Evolutionary conservation across 805 yeast genomes (phyloP), one percentile per base, ranked within the genome.

Genomic region (Nakazawaea sp.): DNA sequence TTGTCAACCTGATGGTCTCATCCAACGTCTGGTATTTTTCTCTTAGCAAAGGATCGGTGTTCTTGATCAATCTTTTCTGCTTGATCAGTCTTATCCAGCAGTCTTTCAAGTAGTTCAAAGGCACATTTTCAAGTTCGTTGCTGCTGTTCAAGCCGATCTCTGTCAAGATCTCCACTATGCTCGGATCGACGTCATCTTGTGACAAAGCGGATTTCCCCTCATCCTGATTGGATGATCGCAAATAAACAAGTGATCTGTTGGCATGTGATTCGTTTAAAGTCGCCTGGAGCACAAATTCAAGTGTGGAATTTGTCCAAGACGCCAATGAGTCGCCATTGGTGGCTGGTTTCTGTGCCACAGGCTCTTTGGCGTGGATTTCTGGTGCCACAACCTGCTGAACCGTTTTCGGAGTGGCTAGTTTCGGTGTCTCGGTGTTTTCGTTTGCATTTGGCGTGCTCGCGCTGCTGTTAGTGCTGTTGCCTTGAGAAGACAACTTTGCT

Each of bases 111-210:
- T 72, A 79, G 18, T 58, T 61, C 29, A 76, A 58, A 0, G 81
- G 69, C 4, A 52, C 46, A 10, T 43, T 34, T 12, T 33, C 33
- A 25, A 32, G 19, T 8, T 21, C 36, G 30, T 35, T 41, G 2
- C 33, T 18, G 10, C 64, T 50, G 2, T 51, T 43, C 12, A 66
- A 60, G 1, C 84, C 85, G 25, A 55, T 47, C 40, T 77, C 83
- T 2, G 79, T 66, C 31, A 79, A 55, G 16, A 72, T 51, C 42
- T 78, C 82, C 53, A 78, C 64, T 38, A 77, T 67, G 2, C 70
- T 59, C 6, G 68, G 59, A 44, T 79, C 87, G 24, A 75, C 50
- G 17, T 55, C 49, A 24, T 61, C 64, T 10, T 47, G 46, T 7
- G 46, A 41, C 4, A 70, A 47, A 2, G 40, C 10, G 4, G 43